phyloP scores from a whole-genome alignment of 768 basidiomycete species.

The Tylopilus balloui region DNA sequence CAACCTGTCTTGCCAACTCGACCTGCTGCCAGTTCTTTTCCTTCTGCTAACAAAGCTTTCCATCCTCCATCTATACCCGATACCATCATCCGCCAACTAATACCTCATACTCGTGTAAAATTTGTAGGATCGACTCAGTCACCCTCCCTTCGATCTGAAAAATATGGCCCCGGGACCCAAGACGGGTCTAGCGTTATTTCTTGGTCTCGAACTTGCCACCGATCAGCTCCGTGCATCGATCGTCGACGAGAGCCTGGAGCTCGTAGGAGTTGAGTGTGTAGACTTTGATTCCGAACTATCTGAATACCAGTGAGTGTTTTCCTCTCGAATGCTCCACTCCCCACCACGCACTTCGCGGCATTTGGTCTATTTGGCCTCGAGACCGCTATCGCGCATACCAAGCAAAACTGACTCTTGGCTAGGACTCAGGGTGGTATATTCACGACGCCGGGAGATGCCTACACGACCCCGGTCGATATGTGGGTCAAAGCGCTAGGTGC shows the following conservation, averaged over 20 bases:
- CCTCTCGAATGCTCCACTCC: conserved; percentile 1
- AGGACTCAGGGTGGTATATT: conserved; percentile 87
- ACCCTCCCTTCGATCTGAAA: conserved; percentile 5
- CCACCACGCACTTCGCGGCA: background rate
- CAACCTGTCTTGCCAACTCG: conserved; percentile 1
- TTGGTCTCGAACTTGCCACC: conserved; percentile 80
- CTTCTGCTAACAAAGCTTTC: conserved; percentile 10
- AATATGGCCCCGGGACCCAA: conserved; percentile 37
- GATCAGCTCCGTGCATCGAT: conserved; percentile 82
- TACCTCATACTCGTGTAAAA: conserved; percentile 10
- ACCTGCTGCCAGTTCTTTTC: conserved; percentile 6
- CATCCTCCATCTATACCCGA: conserved; percentile 27
- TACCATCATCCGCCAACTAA: conserved; percentile 23
- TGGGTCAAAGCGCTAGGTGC: conserved; percentile 83
- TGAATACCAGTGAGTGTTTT: conserved; percentile 70
- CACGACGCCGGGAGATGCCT: conserved; percentile 81
- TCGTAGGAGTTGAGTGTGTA: conserved; percentile 76
- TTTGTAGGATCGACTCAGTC: conserved; percentile 4
- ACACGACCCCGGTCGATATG: conserved; percentile 86
- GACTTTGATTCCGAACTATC: conserved; percentile 78
- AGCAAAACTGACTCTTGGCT: conserved; percentile 19
- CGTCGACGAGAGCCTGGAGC: conserved; percentile 77
- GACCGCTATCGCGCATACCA: conserved; percentile 3
- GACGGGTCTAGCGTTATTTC: conserved; percentile 55
- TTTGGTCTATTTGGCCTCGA: too few relatives aligned